Conservation (phyloP, 2,329 filamentous ascomycete genomes). For the Xylariaceae sp. region DNA sequence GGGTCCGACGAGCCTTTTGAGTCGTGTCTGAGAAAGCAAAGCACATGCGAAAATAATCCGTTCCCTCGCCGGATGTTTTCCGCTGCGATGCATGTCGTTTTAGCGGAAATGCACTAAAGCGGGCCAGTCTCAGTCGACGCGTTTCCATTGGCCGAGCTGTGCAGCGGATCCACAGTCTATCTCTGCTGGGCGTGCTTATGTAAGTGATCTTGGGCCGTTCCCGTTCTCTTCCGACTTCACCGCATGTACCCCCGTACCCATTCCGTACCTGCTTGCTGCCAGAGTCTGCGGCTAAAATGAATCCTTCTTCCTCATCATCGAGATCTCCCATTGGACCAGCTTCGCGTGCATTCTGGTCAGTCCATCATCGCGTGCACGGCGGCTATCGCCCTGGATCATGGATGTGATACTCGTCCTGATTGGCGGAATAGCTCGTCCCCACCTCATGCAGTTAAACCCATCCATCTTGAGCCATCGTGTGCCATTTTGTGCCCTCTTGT, state of each 20-base stretch:
- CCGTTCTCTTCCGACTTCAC: too few species aligned
- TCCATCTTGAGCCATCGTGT: slow-evolving; percentile 21
- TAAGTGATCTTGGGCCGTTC: too few species aligned
- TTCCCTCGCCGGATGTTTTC: too few species aligned
- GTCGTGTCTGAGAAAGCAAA: background rate
- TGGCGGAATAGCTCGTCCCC: slow-evolving; percentile 18
- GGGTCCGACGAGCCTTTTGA: too few species aligned
- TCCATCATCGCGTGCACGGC: slow-evolving; percentile 13
- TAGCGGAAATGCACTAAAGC: too few species aligned
- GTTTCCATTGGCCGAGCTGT: too few species aligned
- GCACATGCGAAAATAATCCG: too few species aligned
- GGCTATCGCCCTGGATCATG: slow-evolving; percentile 13
- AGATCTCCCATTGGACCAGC: background rate
- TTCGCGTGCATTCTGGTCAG: slow-evolving; percentile 2
- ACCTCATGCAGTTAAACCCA: slow-evolving; percentile 22
- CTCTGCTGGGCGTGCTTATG: too few species aligned
- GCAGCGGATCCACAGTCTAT: too few species aligned
- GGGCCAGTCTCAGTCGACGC: too few species aligned
- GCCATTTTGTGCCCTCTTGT: background rate
- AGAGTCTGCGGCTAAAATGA: background rate
- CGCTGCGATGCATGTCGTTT: too few species aligned
- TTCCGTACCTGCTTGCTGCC: background rate
- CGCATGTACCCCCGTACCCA: background rate
- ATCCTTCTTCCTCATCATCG: background rate
- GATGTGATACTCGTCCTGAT: slow-evolving; percentile 28